Base-by-base conservation (phyloP, 2,329 filamentous ascomycete species). In the Ophiocordyceps robertsii region DNA sequence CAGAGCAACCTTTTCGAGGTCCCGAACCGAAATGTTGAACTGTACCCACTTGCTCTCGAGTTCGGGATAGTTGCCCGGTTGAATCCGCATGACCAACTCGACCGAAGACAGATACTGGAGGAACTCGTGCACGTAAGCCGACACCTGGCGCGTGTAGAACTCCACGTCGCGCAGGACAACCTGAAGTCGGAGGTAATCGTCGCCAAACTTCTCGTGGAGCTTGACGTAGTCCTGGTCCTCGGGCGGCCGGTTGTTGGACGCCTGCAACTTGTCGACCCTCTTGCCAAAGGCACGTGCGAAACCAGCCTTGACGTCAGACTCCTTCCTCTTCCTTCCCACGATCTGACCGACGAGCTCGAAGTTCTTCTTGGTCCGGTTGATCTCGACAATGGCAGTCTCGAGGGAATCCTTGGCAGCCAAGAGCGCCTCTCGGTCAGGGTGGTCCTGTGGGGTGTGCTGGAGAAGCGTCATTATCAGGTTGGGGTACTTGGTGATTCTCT, bases 361-460 rank as follows among this genome's bases (percentile, higher is more conserved):
- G 42, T 93, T 89, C 65, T 90, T 93, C 67, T 95, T 96, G 43
- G 88, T 81, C 58, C 93, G 88, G 64, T 98, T 95, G 60, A 96
- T 96, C 47, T 90, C 84, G 42, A 84, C 75, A 19, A 85, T 77
- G 10, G 89, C 82, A 32, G 72, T 73, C 49, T 83, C 77, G 12
- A 82, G 57, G 4, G 64, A 60, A 2, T 64, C 64, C 47, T 72
- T 72, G 30, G 75, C 72, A 5, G 59, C 56, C 40, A 69, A 47
- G 30, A 98, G 72, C 9, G 75, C 67, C 24, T 71, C 67, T 46
- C 82, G 76, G 60, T 98, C 92, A 0, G 90, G 89, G 56, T 98
- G 92, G 48, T 88, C 81, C 10, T 72, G 63, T 0, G 85, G 82
- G 0, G 90, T 96, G 44, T 82, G 75, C 48, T 88, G 80, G 21